Percentiles rank a stretch among this genome's conserved stretches.
These are phyloP conservation scores for Erucastrum elatum DNA, from an alignment of 345 rosid species.

Conservation along the genomic window DNA sequence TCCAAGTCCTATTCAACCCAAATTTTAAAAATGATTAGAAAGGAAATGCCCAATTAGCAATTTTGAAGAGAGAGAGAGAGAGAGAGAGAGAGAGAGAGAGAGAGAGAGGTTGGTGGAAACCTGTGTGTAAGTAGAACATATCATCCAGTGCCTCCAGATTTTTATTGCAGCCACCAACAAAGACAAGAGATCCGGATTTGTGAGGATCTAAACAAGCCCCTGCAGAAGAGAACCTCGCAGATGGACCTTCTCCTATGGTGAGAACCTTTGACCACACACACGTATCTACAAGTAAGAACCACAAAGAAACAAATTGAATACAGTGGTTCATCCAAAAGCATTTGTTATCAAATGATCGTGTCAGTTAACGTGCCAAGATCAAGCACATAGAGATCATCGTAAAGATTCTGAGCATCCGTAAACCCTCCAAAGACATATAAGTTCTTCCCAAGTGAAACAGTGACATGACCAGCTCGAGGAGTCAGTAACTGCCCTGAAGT, in stretches of 20 bases:
- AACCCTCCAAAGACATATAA: constrained; percentile 96
- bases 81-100: not conserved
- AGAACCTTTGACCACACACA: constrained; percentile 77
- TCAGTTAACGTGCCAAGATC: constrained; percentile 69
- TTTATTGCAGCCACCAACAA: constrained; percentile 94
- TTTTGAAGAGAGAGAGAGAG: not conserved
- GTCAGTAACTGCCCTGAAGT: constrained; percentile 76
- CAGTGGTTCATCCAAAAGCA: constrained; percentile 8
- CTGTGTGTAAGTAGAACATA: constrained; percentile 86
- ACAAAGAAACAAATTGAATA: not conserved
- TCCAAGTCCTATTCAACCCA: constrained; percentile 54
- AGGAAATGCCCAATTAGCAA: not conserved
- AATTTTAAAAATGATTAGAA: constrained; percentile 13
- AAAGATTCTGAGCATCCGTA: constrained; percentile 88
- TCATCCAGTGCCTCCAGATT: constrained; percentile 95
- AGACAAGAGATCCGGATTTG: constrained; percentile 67
- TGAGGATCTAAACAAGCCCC: constrained; percentile 91
- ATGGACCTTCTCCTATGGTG: constrained; percentile 78
- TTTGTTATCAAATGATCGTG: constrained; percentile 1
- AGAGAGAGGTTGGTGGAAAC: constrained; percentile 36
- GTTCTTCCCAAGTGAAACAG: constrained; percentile 82
- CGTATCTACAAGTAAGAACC: constrained; percentile 52
- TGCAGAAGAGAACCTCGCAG: constrained; percentile 90
- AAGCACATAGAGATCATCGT: constrained; percentile 81
- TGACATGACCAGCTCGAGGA: constrained; percentile 96